Conservation (phyloP, 2,329 filamentous ascomycete genomes). For the Beauveria sp. region DNA sequence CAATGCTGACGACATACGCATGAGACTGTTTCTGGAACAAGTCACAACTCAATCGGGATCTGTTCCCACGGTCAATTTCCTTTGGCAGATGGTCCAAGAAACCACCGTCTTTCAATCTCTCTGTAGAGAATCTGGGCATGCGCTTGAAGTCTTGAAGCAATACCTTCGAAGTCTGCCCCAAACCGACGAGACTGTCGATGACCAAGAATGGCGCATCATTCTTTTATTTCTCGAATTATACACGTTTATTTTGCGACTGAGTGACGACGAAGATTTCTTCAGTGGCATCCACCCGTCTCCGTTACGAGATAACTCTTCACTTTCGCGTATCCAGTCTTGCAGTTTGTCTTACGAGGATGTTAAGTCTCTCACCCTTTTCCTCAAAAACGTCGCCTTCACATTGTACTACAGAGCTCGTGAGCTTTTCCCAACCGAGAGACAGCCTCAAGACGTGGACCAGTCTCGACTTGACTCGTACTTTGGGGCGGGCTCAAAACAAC, state of each 20-base stretch:
- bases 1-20: slow-evolving; percentile 79
- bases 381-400: slow-evolving; percentile 86
- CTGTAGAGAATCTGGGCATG: slow-evolving; percentile 21
- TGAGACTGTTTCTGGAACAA: slow-evolving; percentile 71
- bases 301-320: slow-evolving; percentile 30
- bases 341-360: slow-evolving; percentile 66
- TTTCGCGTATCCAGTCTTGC: slow-evolving; percentile 49
- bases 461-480: slow-evolving; percentile 24
- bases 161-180: slow-evolving; percentile 22
- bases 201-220: slow-evolving; percentile 74
- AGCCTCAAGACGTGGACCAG: slow-evolving; percentile 16
- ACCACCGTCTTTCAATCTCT: slow-evolving; percentile 33
- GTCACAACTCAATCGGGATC: slow-evolving; percentile 43
- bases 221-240: slow-evolving; percentile 91
- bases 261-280: slow-evolving; percentile 95
- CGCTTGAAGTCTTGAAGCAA: slow-evolving; percentile 22
- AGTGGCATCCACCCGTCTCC: slow-evolving; percentile 40
- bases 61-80: slow-evolving; percentile 54
- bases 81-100: slow-evolving; percentile 60
- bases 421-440: slow-evolving; percentile 27
- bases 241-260: slow-evolving; percentile 83
- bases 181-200: slow-evolving; percentile 19
- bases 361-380: slow-evolving; percentile 66
- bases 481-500: slow-evolving; percentile 12
- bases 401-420: slow-evolving; percentile 78